Base-by-base conservation (phyloP, 2,329 filamentous ascomycete species). In the Colletotrichum lentis region DNA sequence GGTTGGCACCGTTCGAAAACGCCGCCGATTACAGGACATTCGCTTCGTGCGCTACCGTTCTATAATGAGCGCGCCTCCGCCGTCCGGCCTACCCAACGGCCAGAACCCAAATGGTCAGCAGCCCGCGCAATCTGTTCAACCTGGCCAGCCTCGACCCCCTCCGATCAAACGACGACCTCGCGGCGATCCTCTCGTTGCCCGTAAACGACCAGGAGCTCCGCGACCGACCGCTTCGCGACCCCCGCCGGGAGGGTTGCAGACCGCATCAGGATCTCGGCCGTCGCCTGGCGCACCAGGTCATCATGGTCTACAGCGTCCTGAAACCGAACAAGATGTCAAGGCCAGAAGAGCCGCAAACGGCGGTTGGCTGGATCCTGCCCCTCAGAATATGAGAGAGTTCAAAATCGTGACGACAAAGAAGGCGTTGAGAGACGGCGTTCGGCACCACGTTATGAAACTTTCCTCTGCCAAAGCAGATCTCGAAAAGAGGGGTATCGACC, bases 371-470 rank as follows among this genome's bases (percentile, higher is more conserved):
- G 81, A 84, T 53, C 81, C 85, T 35, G 80, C 84, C 2, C 81
- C 83, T 2, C 74, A 76, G 0, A 80, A 78, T 1, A 72, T 73
- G 20, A 77, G 76, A 31, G 78, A 80, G 24, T 89, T 89, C 73
- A 80, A 73, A 16, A 84, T 98, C 20, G 88, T 93, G 71, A 92
- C 94, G 7, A 96, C 93, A 7, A 97, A 96, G 79, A 89, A 90
- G 74, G 88, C 90, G 11, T 79, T 97, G 57, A 85, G 92, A 64
- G 91, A 96, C 72, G 92, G 91, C 6, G 81, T 97, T 67, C 91
- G 95, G 56, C 90, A 94, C 74, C 96, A 99, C 76, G 87, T 97
- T 70, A 94, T 97, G 84, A 90, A 92, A 73, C 89, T 99, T 73
- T 76, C 80, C 65, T 85, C 91, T 70, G 82, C 85, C 59, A 89